Percentiles rank a stretch among this genome's conserved stretches.
Conservation (phyloP, 176 grass and related monocot species). For the Miscanthus lutarioriparius region DNA sequence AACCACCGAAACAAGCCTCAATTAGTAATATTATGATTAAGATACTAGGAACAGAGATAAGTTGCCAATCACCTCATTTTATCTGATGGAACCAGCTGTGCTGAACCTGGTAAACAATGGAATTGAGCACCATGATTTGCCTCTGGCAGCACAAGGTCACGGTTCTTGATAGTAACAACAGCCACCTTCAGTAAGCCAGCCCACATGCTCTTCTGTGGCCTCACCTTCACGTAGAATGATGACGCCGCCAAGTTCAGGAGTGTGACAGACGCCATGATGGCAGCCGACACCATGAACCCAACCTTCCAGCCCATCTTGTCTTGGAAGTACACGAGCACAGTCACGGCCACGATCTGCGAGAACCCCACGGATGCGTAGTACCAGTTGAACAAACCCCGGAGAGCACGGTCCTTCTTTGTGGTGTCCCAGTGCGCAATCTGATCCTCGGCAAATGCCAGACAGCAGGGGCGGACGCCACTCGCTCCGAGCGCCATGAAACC, state of each 20-base stretch:
- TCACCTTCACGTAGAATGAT: constrained; percentile 39
- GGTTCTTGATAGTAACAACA: constrained; percentile 27
- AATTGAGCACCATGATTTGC: neutral
- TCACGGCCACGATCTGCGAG: constrained; percentile 11
- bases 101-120: neutral
- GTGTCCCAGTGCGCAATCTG: constrained; percentile 25
- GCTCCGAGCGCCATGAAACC: constrained; percentile 24
- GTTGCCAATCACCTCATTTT: constrained; percentile 26
- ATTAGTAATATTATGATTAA: neutral
- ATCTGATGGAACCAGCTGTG: constrained; percentile 4
- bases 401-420: neutral
- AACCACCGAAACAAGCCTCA: neutral
- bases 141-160: constrained; percentile 1
- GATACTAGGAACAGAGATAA: neutral
- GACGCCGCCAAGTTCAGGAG: neutral
- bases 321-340: constrained; percentile 38
- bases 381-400: constrained; percentile 39
- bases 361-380: constrained; percentile 44
- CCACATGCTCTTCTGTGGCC: constrained; percentile 7
- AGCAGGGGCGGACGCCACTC: constrained; percentile 35
- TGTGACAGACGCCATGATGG: neutral
- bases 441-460: constrained; percentile 37
- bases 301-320: constrained; percentile 40
- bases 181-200: constrained; percentile 12
- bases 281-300: constrained; percentile 34